Evolutionary conservation across 495 filamentous ascomycete genomes (phyloP).

Genomic region (Beverwykella pulmonaria): DNA sequence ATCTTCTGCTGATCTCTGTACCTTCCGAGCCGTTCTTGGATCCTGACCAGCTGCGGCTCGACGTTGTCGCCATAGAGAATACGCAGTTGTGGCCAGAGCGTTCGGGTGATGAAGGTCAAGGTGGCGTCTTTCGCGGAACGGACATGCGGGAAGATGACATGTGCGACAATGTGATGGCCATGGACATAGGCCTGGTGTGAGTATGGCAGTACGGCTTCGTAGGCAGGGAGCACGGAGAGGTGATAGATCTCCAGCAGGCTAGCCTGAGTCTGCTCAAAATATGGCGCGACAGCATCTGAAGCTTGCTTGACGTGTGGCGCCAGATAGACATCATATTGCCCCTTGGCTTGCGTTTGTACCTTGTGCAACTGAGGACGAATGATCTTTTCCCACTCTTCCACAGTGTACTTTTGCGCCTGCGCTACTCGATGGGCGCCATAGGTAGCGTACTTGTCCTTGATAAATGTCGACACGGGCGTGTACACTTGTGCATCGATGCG

Average conservation of each 20-base stretch:
- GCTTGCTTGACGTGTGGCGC: conserved; percentile 73
- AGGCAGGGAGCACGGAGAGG: conserved; percentile 73
- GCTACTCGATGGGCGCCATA: conserved; percentile 79
- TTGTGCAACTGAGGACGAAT: conserved; percentile 72
- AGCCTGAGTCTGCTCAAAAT: conserved; percentile 65
- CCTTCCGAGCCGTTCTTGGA: conserved; percentile 83
- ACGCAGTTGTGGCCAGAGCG: conserved; percentile 75
- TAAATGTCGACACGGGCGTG: conserved; percentile 64
- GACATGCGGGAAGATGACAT: conserved; percentile 73
- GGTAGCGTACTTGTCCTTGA: conserved; percentile 62
- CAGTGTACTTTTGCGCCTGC: conserved; percentile 63
- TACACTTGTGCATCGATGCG: conserved; percentile 67
- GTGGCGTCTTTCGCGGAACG: conserved; percentile 68
- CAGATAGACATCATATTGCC: conserved; percentile 68
- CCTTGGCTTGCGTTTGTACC: conserved; percentile 59
- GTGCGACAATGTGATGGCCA: conserved; percentile 65
- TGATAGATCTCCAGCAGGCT: conserved; percentile 68
- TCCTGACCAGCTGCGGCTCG: conserved; percentile 90
- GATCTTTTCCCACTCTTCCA: conserved; percentile 74
- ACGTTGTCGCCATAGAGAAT: conserved; percentile 87
- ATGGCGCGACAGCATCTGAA: conserved; percentile 62
- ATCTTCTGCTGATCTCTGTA: conserved; percentile 71
- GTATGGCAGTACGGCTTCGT: conserved; percentile 71
- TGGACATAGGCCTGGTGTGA: conserved; percentile 67
- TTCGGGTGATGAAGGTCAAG: conserved; percentile 68